phyloP scores from a whole-genome alignment of 164 flowering plant species.

The Umbellularia californica region DNA sequence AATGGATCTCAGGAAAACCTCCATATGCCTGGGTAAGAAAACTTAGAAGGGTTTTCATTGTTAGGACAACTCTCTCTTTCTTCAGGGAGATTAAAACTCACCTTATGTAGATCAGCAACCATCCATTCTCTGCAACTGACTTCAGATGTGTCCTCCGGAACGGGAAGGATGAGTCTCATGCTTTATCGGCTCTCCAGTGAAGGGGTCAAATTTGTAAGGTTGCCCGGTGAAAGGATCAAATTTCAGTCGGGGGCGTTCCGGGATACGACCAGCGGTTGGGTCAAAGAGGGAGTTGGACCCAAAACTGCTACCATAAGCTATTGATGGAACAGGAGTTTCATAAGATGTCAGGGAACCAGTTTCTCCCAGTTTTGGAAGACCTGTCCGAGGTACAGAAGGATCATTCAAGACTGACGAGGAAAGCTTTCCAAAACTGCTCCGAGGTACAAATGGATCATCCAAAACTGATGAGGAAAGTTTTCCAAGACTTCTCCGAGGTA shows the following conservation, averaged over 20 bases:
- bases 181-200: constrained; percentile 18
- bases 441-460: constrained; percentile 1
- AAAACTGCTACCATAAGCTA: background rate
- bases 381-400: no score
- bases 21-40: no score
- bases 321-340: background rate
- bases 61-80: no score
- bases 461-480: constrained; percentile 1
- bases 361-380: background rate
- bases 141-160: background rate
- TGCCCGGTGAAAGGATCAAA: constrained; percentile 17
- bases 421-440: background rate
- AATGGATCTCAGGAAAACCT: no score
- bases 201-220: constrained; percentile 20
- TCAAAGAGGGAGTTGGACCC: background rate
- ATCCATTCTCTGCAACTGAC: background rate
- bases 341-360: constrained; percentile 1
- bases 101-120: background rate
- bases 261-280: background rate
- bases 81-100: background rate
- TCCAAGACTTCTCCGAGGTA: background rate
- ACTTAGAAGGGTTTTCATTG: no score
- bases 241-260: constrained; percentile 10
- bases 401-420: constrained; percentile 7
- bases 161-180: background rate